Conservation (phyloP, 352 stramenopile genomes). For the Globisporangium alternatum region DNA sequence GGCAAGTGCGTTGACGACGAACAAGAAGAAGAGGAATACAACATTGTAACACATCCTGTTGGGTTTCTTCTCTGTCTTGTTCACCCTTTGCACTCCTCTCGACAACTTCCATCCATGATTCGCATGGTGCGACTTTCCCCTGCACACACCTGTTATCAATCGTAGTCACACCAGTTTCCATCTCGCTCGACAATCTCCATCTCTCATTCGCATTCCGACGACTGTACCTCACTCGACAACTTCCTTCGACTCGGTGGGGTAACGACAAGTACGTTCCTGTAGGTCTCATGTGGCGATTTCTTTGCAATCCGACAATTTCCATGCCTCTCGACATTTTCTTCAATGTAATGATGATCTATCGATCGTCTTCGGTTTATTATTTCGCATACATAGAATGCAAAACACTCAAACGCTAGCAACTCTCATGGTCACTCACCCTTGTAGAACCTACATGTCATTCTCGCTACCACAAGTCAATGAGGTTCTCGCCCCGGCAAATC, state of each 20-base stretch:
- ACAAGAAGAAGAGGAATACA: background rate
- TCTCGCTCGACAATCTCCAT: background rate
- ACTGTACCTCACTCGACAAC: background rate
- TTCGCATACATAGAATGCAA: background rate
- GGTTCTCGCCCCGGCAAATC: background rate
- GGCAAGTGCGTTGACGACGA: background rate
- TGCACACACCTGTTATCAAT: too few species aligned
- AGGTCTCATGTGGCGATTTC: too few species aligned
- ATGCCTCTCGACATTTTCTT: background rate
- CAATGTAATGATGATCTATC: background rate
- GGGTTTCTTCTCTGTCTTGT: background rate
- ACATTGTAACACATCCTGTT: background rate
- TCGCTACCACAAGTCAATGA: background rate
- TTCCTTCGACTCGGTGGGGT: background rate
- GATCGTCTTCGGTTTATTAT: background rate
- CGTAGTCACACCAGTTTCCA: background rate
- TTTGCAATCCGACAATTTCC: background rate
- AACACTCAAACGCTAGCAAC: background rate
- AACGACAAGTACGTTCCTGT: too few species aligned
- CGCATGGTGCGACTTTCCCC: too few species aligned
- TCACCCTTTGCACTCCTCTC: too few species aligned
- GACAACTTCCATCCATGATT: background rate
- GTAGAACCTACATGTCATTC: background rate
- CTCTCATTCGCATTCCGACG: background rate
- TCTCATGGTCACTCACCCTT: background rate